Percentiles rank a stretch among this genome's conserved stretches.
phyloP scores from a whole-genome alignment of 176 grass and related monocot species.

The Melocanna baccifera region DNA sequence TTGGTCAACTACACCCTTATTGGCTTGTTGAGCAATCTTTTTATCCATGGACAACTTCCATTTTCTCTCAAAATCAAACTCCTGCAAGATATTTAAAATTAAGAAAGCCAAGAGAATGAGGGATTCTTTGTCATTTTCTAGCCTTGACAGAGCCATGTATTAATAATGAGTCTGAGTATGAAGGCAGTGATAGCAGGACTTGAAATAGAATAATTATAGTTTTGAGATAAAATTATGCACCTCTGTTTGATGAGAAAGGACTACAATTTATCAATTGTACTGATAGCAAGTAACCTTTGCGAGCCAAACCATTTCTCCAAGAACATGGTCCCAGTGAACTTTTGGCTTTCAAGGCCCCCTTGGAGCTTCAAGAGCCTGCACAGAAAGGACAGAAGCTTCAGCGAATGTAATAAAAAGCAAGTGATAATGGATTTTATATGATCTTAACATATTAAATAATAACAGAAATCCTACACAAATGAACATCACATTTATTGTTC shows the following conservation, averaged over 20 bases:
- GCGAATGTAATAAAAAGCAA: too few relatives aligned
- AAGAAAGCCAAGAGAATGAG: not conserved
- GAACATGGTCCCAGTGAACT: conserved; percentile 96
- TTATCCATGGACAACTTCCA: conserved; percentile 94
- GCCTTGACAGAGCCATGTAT: too few relatives aligned
- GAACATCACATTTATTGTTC: too few relatives aligned
- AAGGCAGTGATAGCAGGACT: too few relatives aligned
- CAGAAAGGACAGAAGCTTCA: too few relatives aligned
- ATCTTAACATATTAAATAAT: too few relatives aligned
- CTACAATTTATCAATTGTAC: not conserved
- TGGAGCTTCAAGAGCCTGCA: conserved; percentile 87
- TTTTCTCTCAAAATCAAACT: conserved; percentile 96
- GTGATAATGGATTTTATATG: too few relatives aligned
- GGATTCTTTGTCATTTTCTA: too few relatives aligned
- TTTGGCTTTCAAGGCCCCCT: conserved; percentile 85
- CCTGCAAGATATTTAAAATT: conserved; percentile 48
- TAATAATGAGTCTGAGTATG: too few relatives aligned
- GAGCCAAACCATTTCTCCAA: conserved; percentile 94
- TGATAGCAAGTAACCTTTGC: conserved; percentile 62
- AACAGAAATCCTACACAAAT: too few relatives aligned
- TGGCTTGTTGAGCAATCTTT: conserved; percentile 82
- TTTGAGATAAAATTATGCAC: not conserved
- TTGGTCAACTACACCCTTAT: conserved; percentile 72
- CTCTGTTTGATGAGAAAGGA: not conserved
- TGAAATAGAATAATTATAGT: not conserved